phyloP scores from a whole-genome alignment of 2,329 filamentous ascomycete species.

The Rhynchosporium graminicola region DNA sequence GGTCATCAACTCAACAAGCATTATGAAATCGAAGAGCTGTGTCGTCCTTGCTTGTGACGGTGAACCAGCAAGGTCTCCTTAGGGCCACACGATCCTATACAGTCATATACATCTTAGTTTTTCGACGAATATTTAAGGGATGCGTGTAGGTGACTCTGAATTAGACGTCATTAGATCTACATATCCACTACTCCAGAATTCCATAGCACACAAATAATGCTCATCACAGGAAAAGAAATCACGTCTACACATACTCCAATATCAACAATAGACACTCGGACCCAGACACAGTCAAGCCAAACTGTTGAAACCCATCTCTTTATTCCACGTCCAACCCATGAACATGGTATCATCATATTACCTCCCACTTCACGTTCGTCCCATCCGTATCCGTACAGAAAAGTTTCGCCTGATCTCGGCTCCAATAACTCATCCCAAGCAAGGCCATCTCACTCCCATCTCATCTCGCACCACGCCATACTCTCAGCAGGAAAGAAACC shows the following conservation, averaged over 20 bases:
- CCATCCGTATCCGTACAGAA: conserved; percentile 31
- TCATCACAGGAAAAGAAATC: neutral
- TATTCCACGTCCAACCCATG: conserved; percentile 20
- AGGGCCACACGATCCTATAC: too few relatives aligned
- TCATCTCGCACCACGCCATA: conserved; percentile 3
- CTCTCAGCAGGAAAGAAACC: neutral
- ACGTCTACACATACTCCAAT: neutral
- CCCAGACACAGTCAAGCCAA: too few relatives aligned
- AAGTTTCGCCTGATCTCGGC: neutral
- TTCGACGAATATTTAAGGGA: too few relatives aligned
- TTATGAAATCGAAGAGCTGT: neutral
- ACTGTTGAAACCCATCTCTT: conserved; percentile 3
- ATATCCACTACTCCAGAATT: neutral
- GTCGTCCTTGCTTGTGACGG: neutral
- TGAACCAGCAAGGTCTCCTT: neutral
- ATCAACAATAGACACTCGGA: neutral
- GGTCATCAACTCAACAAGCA: conserved; percentile 9
- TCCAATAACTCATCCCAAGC: neutral
- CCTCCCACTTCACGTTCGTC: conserved; percentile 21
- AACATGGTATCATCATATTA: conserved; percentile 32
- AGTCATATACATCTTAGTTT: too few relatives aligned
- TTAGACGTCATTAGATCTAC: too few relatives aligned
- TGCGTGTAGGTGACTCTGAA: too few relatives aligned
- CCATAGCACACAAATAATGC: too few relatives aligned
- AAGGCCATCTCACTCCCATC: neutral